Evolutionary conservation across 345 rosid genomes (phyloP).

Genomic region (Sapria himalayana): DNA sequence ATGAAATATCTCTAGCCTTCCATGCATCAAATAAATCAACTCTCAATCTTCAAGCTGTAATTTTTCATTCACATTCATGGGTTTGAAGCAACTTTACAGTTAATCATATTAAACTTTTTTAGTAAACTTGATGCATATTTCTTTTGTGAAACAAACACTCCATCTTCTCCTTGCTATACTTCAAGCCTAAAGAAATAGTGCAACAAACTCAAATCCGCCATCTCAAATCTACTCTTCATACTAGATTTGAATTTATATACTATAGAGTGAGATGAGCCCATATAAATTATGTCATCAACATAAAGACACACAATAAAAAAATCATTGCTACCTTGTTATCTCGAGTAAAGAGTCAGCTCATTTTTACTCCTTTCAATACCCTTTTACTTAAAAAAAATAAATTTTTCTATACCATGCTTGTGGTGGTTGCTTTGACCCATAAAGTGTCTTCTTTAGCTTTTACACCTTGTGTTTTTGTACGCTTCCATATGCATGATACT

Average conservation of each 20-base stretch:
- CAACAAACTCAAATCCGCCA: not conserved
- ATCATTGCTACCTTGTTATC: not conserved
- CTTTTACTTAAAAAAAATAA: not conserved
- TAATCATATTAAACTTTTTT: not conserved
- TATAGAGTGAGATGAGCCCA: not conserved
- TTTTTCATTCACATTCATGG: slow-evolving; percentile 1
- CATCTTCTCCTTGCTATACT: not conserved
- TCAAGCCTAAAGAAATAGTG: not conserved
- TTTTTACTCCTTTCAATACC: not conserved
- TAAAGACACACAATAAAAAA: too few relatives aligned
- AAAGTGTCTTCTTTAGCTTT: not conserved
- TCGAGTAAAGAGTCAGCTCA: not conserved
- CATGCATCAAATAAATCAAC: too few relatives aligned
- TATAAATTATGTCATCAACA: slow-evolving; percentile 1
- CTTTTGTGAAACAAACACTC: not conserved
- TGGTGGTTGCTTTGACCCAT: not conserved
- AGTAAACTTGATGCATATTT: slow-evolving; percentile 1
- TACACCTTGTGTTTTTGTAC: not conserved
- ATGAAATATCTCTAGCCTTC: too few relatives aligned
- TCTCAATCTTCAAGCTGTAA: slow-evolving; percentile 2
- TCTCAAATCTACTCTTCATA: not conserved
- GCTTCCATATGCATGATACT: not conserved
- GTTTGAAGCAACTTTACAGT: not conserved
- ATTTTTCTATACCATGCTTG: not conserved
- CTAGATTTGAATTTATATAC: not conserved